Conservation (phyloP, 192 early-diverging fungal species). For the Chytriomyces hyalinus region DNA sequence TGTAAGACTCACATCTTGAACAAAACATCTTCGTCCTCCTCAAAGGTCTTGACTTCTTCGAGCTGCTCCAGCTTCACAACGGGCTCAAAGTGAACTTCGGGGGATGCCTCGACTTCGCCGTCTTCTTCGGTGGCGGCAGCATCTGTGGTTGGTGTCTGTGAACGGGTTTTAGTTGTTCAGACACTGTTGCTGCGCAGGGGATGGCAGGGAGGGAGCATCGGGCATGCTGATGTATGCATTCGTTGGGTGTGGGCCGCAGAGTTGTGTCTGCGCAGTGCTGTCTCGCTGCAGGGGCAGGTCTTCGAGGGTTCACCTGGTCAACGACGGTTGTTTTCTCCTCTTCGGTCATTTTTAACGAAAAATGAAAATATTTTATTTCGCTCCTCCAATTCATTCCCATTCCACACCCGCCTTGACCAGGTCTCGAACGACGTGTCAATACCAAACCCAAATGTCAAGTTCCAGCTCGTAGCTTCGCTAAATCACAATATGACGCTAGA, state of each 20-base stretch:
- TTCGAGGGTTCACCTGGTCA: neutral
- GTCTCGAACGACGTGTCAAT: too few relatives aligned
- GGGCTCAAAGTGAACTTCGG: conserved; percentile 95
- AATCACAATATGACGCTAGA: too few relatives aligned
- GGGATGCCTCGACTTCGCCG: conserved; percentile 81
- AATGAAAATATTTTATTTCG: neutral
- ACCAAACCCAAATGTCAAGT: too few relatives aligned
- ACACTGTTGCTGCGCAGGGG: neutral
- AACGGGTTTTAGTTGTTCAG: neutral
- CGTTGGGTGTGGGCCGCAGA: neutral
- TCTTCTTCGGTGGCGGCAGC: conserved; percentile 41
- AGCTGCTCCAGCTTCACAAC: conserved; percentile 92
- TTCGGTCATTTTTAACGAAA: neutral
- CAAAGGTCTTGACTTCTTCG: conserved; percentile 87
- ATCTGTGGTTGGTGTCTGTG: neutral
- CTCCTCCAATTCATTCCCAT: too few relatives aligned
- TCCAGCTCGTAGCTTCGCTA: too few relatives aligned
- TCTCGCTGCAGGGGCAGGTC: neutral
- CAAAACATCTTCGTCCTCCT: conserved; percentile 91
- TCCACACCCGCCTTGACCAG: too few relatives aligned
- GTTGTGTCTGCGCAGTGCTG: too few relatives aligned
- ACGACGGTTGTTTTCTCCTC: neutral
- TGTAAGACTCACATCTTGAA: conserved; percentile 81
- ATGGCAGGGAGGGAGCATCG: neutral
- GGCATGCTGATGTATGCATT: neutral